phyloP scores from a whole-genome alignment of 2,329 filamentous ascomycete species.

The Arthrocladium fulminans region DNA sequence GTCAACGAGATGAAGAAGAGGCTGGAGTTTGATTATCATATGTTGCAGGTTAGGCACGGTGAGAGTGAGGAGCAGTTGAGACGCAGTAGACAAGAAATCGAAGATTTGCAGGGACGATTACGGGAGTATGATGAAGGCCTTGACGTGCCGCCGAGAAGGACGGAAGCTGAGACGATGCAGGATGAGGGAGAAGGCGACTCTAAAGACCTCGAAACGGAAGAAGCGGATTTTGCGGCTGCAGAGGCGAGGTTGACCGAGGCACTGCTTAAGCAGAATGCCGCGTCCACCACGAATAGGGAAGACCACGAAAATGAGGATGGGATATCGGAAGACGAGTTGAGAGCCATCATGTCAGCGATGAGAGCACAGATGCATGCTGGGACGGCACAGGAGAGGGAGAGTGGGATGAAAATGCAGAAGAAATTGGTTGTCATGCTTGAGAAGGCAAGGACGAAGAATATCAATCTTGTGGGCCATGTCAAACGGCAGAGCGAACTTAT shows the following conservation, averaged over 20 bases:
- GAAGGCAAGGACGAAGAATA: constrained; percentile 18
- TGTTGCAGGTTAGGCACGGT: constrained; percentile 36
- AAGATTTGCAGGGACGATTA: constrained; percentile 21
- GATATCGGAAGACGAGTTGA: constrained; percentile 22
- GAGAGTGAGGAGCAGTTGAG: constrained; percentile 34
- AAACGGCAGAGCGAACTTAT: constrained; percentile 19
- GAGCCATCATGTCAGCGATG: constrained; percentile 23
- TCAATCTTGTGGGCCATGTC: constrained; percentile 16
- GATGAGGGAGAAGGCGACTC: neutral
- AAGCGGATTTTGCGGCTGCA: constrained; percentile 17
- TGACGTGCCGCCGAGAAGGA: constrained; percentile 8
- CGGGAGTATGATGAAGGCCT: constrained; percentile 20
- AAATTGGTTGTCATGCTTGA: constrained; percentile 20
- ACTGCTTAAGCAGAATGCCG: constrained; percentile 11
- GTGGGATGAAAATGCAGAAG: constrained; percentile 18
- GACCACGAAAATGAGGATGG: constrained; percentile 6
- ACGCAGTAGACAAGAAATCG: constrained; percentile 21
- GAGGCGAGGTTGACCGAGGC: constrained; percentile 21
- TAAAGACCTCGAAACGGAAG: constrained; percentile 17
- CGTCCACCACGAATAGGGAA: neutral
- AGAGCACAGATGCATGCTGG: constrained; percentile 20
- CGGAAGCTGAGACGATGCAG: neutral
- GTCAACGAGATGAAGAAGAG: constrained; percentile 41
- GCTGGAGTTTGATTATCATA: constrained; percentile 41
- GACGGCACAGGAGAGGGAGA: constrained; percentile 16